These are phyloP conservation scores for Colletotrichum sp. DNA, from an alignment of 2,329 filamentous ascomycete genomes.

Conservation along the genomic window DNA sequence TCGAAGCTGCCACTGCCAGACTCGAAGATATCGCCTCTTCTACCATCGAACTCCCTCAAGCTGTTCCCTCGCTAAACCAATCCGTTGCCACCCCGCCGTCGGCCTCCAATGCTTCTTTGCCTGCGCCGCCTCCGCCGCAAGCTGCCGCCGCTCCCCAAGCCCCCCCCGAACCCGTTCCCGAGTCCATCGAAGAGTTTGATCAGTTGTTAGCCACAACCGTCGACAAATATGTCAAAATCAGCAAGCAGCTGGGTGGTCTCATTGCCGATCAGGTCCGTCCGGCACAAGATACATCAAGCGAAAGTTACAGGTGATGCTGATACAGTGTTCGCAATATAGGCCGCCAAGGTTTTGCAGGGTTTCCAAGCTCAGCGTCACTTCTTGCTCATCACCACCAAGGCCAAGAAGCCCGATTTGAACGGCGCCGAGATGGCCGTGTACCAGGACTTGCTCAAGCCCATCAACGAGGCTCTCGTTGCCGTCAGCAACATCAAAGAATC, in stretches of 20 bases:
- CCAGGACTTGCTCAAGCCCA: constrained; percentile 82
- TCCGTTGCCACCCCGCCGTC: constrained; percentile 36
- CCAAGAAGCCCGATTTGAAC: constrained; percentile 83
- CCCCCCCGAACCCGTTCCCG: constrained; percentile 67
- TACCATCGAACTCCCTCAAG: constrained; percentile 63
- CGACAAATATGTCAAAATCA: constrained; percentile 77
- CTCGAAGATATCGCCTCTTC: constrained; percentile 95
- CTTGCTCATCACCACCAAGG: constrained; percentile 84
- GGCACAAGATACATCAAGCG: not conserved
- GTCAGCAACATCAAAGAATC: constrained; percentile 83
- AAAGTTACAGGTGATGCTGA: not conserved
- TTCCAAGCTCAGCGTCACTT: constrained; percentile 89
- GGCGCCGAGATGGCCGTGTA: constrained; percentile 66
- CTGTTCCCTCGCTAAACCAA: constrained; percentile 49
- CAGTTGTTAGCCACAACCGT: constrained; percentile 75
- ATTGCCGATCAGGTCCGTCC: constrained; percentile 77
- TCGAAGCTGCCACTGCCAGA: constrained; percentile 95
- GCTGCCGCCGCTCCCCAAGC: constrained; percentile 44
- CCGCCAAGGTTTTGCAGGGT: constrained; percentile 60
- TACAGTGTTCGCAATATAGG: constrained; percentile 34
- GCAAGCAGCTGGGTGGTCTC: constrained; percentile 77
- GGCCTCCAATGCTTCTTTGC: constrained; percentile 33
- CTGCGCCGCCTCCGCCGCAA: constrained; percentile 36
- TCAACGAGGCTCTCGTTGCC: constrained; percentile 80
- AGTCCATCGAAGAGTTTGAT: constrained; percentile 89